Evolutionary conservation across 2,329 filamentous ascomycete species (phyloP).

Genomic region (Hypoxylon sp.): DNA sequence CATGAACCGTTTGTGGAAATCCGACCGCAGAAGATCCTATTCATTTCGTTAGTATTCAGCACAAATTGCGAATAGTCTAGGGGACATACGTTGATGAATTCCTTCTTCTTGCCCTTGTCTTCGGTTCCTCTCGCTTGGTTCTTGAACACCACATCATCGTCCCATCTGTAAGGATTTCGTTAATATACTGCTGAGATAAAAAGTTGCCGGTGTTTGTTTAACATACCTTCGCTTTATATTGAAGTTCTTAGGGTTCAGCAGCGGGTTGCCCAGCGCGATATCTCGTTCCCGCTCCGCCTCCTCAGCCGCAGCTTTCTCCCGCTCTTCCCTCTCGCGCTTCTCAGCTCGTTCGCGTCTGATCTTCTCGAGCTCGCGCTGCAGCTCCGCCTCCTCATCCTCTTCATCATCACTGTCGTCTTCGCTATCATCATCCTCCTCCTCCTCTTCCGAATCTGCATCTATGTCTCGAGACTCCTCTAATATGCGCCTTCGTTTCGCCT

Average conservation of each 20-base stretch:
- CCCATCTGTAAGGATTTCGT: conserved; percentile 75
- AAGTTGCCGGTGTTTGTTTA: too few species aligned
- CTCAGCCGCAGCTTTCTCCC: conserved; percentile 83
- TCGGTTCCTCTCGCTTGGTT: conserved; percentile 97
- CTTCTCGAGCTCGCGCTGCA: conserved; percentile 94
- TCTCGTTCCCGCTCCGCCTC: conserved; percentile 87
- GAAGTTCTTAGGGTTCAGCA: conserved; percentile 89
- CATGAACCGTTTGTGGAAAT: conserved; percentile 99
- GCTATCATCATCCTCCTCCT: conserved; percentile 65
- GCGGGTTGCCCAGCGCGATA: conserved; percentile 91
- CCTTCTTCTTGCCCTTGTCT: conserved; percentile 87
- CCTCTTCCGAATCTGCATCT: conserved; percentile 81
- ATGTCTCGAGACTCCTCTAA: conserved; percentile 90
- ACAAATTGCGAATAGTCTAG: neutral
- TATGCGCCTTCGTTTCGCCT: conserved; percentile 87
- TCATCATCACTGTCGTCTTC: conserved; percentile 75
- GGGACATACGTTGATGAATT: conserved; percentile 92
- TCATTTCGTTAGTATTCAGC: conserved; percentile 46
- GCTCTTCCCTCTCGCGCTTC: conserved; percentile 85
- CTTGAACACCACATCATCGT: conserved; percentile 99
- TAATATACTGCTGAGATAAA: conserved; percentile 8
- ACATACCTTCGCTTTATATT: conserved; percentile 80
- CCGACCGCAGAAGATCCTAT: conserved; percentile 88
- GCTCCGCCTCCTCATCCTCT: conserved; percentile 87
- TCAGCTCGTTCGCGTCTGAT: conserved; percentile 90